phyloP scores from a whole-genome alignment of 192 early-diverging fungal genomes.

The Piromyces finnis region DNA sequence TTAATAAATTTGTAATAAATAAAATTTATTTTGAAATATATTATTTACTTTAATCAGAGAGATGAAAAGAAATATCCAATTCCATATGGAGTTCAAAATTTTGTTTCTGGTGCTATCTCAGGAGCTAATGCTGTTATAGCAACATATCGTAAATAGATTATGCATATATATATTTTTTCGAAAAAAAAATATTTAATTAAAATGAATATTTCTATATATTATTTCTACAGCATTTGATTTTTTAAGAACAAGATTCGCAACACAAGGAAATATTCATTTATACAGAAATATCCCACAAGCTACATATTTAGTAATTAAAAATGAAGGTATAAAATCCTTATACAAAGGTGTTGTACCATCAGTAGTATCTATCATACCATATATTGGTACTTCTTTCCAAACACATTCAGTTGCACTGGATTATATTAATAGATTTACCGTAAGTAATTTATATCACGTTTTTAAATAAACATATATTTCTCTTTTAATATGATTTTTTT shows the following conservation, averaged over 20 bases:
- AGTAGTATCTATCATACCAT: background rate
- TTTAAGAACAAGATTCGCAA: background rate
- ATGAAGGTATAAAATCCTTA: background rate
- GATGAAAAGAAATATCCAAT: background rate
- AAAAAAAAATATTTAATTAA: no score
- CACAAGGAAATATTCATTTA: background rate
- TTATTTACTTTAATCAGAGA: background rate
- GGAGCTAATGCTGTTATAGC: background rate
- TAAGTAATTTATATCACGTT: background rate
- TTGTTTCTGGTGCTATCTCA: background rate
- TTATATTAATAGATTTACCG: background rate
- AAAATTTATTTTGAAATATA: no score
- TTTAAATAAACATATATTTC: no score
- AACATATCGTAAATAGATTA: background rate
- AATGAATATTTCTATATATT: no score
- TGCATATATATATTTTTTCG: no score
- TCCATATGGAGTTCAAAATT: background rate
- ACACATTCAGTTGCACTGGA: background rate
- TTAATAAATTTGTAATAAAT: no score
- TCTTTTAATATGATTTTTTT: no score
- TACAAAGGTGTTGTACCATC: background rate
- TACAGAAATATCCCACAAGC: background rate
- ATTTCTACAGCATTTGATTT: background rate
- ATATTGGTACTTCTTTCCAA: background rate
- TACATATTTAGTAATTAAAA: background rate